These are phyloP conservation scores for Micractinium conductrix DNA, from an alignment of 139 green algal species.

Conservation along the genomic window DNA sequence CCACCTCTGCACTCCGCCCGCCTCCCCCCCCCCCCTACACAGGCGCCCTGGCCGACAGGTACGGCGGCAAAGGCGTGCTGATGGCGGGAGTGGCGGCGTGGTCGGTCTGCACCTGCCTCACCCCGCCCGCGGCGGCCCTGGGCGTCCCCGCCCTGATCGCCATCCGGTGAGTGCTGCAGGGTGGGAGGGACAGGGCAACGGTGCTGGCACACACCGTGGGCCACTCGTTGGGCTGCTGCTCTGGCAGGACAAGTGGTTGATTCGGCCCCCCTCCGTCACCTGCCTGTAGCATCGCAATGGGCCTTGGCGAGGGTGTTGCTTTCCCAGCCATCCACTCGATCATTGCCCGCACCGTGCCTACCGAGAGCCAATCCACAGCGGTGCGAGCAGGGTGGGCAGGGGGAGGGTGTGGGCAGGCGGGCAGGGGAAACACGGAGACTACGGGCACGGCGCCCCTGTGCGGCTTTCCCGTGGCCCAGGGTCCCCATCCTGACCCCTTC, in stretches of 20 bases:
- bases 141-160: conserved; percentile 62
- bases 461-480: no score
- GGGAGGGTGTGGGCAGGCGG: no score
- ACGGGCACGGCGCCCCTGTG: no score
- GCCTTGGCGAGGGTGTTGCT: conserved; percentile 80
- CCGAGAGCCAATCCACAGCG: conserved; percentile 59
- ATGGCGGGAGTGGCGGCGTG: conserved; percentile 58
- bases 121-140: conserved; percentile 56
- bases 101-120: conserved; percentile 74
- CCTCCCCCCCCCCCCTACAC: not conserved
- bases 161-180: conserved; percentile 49
- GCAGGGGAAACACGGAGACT: no score
- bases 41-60: conserved; percentile 68
- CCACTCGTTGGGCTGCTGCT: no score
- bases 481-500: no score
- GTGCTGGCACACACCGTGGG: no score
- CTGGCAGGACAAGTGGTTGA: no score
- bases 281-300: conserved; percentile 60
- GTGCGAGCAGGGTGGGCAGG: no score
- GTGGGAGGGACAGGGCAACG: no score
- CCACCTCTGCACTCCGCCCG: not conserved
- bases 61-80: conserved; percentile 75
- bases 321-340: conserved; percentile 83
- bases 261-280: not conserved
- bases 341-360: conserved; percentile 62